Percentiles rank a stretch among this genome's conserved stretches.
These are phyloP conservation scores for Ustilago crameri DNA, from an alignment of 1,284 basidiomycete species.

Conservation along the genomic window DNA sequence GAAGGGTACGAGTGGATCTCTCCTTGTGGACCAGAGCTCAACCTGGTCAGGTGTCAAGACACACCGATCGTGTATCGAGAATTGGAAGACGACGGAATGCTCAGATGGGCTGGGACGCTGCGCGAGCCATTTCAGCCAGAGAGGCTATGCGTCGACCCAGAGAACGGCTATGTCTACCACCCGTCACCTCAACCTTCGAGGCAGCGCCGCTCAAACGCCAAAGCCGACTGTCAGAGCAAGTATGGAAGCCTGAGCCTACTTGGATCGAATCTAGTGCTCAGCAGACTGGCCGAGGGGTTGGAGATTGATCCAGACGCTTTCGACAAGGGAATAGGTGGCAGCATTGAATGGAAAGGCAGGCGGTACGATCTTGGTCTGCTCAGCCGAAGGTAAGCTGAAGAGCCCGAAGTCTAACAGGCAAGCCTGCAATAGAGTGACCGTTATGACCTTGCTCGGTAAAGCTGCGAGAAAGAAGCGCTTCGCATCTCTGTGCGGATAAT, in stretches of 20 bases:
- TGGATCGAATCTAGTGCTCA: conserved; percentile 56
- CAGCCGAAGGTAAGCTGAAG: conserved; percentile 1
- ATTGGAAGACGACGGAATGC: conserved; percentile 41
- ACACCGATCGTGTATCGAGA: conserved; percentile 66
- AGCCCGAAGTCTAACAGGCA: too few relatives aligned
- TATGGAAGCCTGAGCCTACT: conserved; percentile 61
- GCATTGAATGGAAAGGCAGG: conserved; percentile 39
- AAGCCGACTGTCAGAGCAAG: background rate
- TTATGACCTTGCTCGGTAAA: background rate
- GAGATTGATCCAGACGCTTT: conserved; percentile 46
- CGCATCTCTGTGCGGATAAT: too few relatives aligned
- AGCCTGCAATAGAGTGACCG: background rate
- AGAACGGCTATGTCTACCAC: conserved; percentile 66
- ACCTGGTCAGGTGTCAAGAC: conserved; percentile 62
- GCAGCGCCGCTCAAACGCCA: background rate
- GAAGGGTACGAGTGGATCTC: conserved; percentile 64
- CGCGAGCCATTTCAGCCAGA: conserved; percentile 50
- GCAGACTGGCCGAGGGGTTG: conserved; percentile 48
- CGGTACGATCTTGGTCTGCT: conserved; percentile 25
- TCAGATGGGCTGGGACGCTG: conserved; percentile 59
- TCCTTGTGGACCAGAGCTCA: conserved; percentile 64
- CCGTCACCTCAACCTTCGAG: conserved; percentile 53
- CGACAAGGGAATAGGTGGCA: conserved; percentile 25
- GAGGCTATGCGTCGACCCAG: conserved; percentile 49
- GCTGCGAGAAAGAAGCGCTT: too few relatives aligned